Evolutionary conservation across 106 monocot genomes (phyloP).

Genomic region (Dendrobium officinale): DNA sequence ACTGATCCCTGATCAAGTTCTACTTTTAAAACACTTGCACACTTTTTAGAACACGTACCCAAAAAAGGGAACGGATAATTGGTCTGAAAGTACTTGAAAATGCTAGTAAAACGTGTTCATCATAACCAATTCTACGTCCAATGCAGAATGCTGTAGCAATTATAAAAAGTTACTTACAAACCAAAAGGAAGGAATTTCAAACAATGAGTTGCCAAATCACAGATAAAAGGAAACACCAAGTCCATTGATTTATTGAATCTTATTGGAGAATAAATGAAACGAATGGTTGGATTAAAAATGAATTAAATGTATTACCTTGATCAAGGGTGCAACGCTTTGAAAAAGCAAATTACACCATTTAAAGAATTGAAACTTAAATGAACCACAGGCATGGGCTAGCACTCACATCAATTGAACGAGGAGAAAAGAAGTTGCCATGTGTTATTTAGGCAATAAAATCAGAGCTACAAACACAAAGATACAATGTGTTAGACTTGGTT

Average conservation of each 20-base stretch:
- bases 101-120: neutral
- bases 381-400: neutral
- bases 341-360: neutral
- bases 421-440: neutral
- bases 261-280: neutral
- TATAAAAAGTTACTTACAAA: neutral
- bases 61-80: neutral
- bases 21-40: neutral
- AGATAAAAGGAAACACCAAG: neutral
- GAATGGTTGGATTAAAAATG: neutral
- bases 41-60: neutral
- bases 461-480: constrained; percentile 16
- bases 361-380: constrained; percentile 2
- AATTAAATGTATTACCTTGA: neutral
- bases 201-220: neutral
- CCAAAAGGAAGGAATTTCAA: neutral
- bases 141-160: neutral
- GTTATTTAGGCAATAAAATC: neutral
- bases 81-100: neutral
- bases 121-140: neutral
- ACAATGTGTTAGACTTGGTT: constrained; percentile 22
- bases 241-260: neutral
- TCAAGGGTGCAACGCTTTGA: neutral
- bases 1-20: neutral
- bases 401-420: neutral